A percentile compares a stretch with the other conserved stretches of the same genome.
Evolutionary conservation across 106 monocot genomes (phyloP).

Genomic region (Acanthochlamys bracteata): DNA sequence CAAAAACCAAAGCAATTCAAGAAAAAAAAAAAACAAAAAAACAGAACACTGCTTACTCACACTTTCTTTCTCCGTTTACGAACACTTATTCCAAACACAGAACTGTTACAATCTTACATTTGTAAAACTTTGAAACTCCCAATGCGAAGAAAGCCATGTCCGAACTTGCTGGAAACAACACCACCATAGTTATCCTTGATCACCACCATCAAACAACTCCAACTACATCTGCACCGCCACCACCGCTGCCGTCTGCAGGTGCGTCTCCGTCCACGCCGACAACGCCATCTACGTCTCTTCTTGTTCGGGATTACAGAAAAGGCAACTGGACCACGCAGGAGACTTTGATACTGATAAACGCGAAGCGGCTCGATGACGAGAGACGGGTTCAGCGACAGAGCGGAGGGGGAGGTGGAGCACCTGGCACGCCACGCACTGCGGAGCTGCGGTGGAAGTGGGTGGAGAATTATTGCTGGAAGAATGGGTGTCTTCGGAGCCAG

Average conservation of each 20-base stretch:
- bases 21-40: too few relatives aligned
- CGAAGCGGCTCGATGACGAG: slow-evolving; percentile 89
- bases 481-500: slow-evolving; percentile 62
- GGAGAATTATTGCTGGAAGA: slow-evolving; percentile 69
- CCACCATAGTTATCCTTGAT: slow-evolving; percentile 10
- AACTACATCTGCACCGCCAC: not conserved
- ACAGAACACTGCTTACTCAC: too few relatives aligned
- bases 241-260: slow-evolving; percentile 5
- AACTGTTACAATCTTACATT: not conserved
- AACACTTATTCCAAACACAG: not conserved
- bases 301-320: slow-evolving; percentile 74
- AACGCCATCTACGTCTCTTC: not conserved
- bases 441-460: slow-evolving; percentile 86
- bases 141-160: slow-evolving; percentile 19
- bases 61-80: too few relatives aligned
- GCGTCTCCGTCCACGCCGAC: slow-evolving; percentile 7
- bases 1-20: too few relatives aligned
- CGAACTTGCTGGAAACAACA: slow-evolving; percentile 4
- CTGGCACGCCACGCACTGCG: slow-evolving; percentile 26
- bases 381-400: slow-evolving; percentile 15
- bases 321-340: slow-evolving; percentile 96
- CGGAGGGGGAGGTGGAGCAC: not conserved
- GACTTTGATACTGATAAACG: slow-evolving; percentile 81
- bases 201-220: slow-evolving; percentile 5
- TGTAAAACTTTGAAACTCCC: not conserved